Evolutionary conservation across 2,329 filamentous ascomycete genomes (phyloP).

Genomic region (Elsinoe perseae): DNA sequence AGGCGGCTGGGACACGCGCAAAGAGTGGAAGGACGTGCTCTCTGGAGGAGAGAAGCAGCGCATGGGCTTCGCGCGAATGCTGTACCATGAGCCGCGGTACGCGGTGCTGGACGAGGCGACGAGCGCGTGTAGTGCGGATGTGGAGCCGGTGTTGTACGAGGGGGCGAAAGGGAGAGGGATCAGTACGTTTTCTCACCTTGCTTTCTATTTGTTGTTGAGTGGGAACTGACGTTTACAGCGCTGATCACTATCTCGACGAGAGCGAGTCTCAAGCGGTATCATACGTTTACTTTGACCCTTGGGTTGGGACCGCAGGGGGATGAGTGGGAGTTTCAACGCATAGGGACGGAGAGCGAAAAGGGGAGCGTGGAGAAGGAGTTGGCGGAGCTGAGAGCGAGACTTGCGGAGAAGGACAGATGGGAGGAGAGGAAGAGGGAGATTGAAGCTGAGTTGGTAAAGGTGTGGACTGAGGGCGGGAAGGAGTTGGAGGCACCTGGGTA

Average conservation of each 20-base stretch:
- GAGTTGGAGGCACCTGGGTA: constrained; percentile 34
- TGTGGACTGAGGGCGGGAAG: constrained; percentile 47
- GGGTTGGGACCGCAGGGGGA: constrained; percentile 73
- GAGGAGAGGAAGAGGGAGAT: constrained; percentile 71
- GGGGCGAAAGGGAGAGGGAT: constrained; percentile 87
- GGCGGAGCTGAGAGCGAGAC: constrained; percentile 68
- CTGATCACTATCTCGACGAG: constrained; percentile 93
- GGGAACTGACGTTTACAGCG: constrained; percentile 41
- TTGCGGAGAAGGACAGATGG: constrained; percentile 78
- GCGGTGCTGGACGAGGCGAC: constrained; percentile 95
- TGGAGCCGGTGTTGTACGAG: constrained; percentile 90
- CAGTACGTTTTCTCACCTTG: constrained; percentile 51
- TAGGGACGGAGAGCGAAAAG: constrained; percentile 89
- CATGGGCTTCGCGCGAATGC: constrained; percentile 78
- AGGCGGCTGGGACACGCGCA: constrained; percentile 91
- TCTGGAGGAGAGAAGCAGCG: constrained; percentile 95
- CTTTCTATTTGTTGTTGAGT: background rate
- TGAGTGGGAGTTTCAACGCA: constrained; percentile 86
- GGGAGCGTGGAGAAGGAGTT: constrained; percentile 87
- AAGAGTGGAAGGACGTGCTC: constrained; percentile 98
- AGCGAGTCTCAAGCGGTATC: constrained; percentile 89
- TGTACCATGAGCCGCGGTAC: constrained; percentile 93
- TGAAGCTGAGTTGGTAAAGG: constrained; percentile 65
- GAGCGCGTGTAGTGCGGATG: constrained; percentile 85
- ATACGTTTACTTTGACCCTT: constrained; percentile 81